Conservation (phyloP, 148 eudicot genomes). For the Cornus controversa region DNA sequence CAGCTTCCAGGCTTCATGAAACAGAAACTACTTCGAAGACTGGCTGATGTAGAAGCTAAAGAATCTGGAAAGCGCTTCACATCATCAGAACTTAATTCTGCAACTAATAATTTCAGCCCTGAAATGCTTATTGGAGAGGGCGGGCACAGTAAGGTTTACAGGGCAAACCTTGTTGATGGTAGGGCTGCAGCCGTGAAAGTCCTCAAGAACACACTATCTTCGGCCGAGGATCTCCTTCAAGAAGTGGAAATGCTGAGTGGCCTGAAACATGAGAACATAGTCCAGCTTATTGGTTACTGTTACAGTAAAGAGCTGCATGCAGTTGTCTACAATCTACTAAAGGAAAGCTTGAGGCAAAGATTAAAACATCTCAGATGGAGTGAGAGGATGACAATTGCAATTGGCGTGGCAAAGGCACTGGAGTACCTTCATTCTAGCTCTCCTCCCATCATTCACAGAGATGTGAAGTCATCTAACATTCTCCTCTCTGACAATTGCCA, state of each 20-base stretch:
- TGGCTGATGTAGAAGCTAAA: conserved; percentile 24
- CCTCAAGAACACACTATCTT: conserved; percentile 3
- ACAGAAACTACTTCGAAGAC: conserved; percentile 18
- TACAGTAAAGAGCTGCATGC: conserved; percentile 25
- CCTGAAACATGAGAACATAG: conserved; percentile 26
- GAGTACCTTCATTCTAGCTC: conserved; percentile 33
- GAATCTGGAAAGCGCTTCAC: conserved; percentile 22
- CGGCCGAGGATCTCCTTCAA: conserved; percentile 20
- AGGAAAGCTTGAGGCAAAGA: conserved; percentile 23
- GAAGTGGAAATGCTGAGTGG: conserved; percentile 33
- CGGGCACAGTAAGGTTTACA: conserved; percentile 27
- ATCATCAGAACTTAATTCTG: conserved; percentile 14
- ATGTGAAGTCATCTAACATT: conserved; percentile 35
- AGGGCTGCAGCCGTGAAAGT: conserved; percentile 33
- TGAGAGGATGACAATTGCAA: conserved; percentile 31
- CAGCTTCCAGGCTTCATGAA: background rate
- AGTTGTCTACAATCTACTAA: conserved; percentile 25
- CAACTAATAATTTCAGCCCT: conserved; percentile 24
- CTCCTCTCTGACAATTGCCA: conserved; percentile 27
- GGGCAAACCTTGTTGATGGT: conserved; percentile 17
- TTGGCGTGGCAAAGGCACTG: conserved; percentile 35
- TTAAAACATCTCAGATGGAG: conserved; percentile 25
- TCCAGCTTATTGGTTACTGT: conserved; percentile 32
- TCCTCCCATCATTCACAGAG: conserved; percentile 32
- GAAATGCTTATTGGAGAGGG: conserved; percentile 32